Percentiles rank a stretch among this genome's conserved stretches.
Evolutionary conservation across 1,284 basidiomycete species (phyloP).

Genomic region (Pseudozyma hubeiensis): DNA sequence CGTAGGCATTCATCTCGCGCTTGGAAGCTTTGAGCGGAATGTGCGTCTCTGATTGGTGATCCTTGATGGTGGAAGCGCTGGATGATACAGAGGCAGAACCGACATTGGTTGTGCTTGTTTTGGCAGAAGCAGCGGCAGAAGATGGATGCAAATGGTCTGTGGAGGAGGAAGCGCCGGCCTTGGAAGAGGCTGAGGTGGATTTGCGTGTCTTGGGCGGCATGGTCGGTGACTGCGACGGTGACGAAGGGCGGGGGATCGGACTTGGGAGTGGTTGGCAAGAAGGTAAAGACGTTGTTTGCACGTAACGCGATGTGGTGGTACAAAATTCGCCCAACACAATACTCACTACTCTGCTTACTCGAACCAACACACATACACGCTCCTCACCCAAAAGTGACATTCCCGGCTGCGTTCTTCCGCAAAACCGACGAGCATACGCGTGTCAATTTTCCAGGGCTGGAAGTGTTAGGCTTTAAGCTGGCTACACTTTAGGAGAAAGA

Average conservation of each 20-base stretch:
- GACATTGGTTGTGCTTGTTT: background rate
- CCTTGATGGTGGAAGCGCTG: slow-evolving; percentile 16
- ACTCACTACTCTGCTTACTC: background rate
- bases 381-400: too few relatives aligned
- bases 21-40: slow-evolving; percentile 11
- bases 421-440: background rate
- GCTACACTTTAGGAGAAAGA: background rate
- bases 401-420: slow-evolving; percentile 1
- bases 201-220: slow-evolving; percentile 36
- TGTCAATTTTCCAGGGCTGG: background rate
- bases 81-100: slow-evolving; percentile 18
- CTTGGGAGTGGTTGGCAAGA: too few relatives aligned
- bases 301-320: too few relatives aligned
- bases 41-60: slow-evolving; percentile 4
- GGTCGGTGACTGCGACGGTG: background rate
- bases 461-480: background rate
- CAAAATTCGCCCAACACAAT: too few relatives aligned
- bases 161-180: slow-evolving; percentile 1
- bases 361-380: background rate
- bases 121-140: slow-evolving; percentile 15
- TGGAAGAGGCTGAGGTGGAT: slow-evolving; percentile 9
- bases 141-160: slow-evolving; percentile 24
- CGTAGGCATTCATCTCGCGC: slow-evolving; percentile 1
- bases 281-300: too few relatives aligned
- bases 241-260: background rate